A percentile compares a stretch with the other conserved stretches of the same genome.
These are phyloP conservation scores for Pezizomycotina sp. DNA, from an alignment of 2,329 filamentous ascomycete genomes.

Conservation along the genomic window DNA sequence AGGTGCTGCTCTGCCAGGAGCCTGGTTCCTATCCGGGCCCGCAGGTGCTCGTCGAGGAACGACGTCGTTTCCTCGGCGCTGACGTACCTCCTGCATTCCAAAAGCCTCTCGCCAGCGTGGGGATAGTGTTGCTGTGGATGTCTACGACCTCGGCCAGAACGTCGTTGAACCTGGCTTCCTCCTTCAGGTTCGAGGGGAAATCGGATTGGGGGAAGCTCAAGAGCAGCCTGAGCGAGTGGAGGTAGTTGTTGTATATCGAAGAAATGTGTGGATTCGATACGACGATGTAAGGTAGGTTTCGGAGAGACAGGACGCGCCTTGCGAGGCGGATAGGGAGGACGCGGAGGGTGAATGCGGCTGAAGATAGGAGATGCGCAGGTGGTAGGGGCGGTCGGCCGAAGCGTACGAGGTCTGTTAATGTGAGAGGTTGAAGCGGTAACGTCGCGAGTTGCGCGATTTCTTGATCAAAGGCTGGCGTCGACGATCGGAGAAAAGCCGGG, in stretches of 20 bases:
- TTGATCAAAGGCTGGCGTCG: conserved; percentile 17
- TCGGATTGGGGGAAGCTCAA: conserved; percentile 62
- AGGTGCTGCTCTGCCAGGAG: conserved; percentile 95
- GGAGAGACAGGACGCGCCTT: conserved; percentile 79
- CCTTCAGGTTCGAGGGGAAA: conserved; percentile 57
- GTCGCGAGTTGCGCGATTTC: conserved; percentile 65
- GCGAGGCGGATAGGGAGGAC: conserved; percentile 84
- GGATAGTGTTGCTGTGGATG: conserved; percentile 88
- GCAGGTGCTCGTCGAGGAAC: conserved; percentile 85
- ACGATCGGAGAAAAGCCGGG: no score
- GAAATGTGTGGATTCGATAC: conserved; percentile 94
- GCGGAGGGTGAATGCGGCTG: conserved; percentile 87
- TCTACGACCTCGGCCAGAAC: conserved; percentile 89
- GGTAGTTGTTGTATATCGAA: conserved; percentile 88
- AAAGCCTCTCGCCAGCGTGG: conserved; percentile 78
- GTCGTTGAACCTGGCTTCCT: conserved; percentile 80
- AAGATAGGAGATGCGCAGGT: conserved; percentile 50
- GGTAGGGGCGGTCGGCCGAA: conserved; percentile 31
- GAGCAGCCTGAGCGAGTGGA: conserved; percentile 79
- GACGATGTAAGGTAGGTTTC: conserved; percentile 91
- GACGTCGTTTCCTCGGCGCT: conserved; percentile 63
- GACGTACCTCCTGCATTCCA: conserved; percentile 87
- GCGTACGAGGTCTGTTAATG: conserved; percentile 77
- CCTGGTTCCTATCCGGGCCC: conserved; percentile 82
- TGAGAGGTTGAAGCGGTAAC: conserved; percentile 62